These are phyloP conservation scores for Monosporascus ibericus DNA, from an alignment of 2,329 filamentous ascomycete genomes.

Conservation along the genomic window DNA sequence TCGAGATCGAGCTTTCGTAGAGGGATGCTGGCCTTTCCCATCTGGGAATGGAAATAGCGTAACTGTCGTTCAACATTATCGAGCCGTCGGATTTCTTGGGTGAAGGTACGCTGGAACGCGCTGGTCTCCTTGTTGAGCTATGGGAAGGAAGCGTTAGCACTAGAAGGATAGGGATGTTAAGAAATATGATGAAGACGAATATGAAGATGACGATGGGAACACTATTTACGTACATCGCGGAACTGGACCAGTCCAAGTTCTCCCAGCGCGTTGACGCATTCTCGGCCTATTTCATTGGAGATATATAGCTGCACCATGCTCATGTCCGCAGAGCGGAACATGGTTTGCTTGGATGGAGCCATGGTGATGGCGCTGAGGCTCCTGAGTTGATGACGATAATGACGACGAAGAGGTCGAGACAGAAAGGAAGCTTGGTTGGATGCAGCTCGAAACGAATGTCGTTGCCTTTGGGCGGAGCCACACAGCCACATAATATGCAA, in stretches of 20 bases:
- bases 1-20: slow-evolving; percentile 91
- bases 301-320: slow-evolving; percentile 99
- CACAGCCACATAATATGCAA: too few relatives aligned
- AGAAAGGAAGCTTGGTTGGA: too few relatives aligned
- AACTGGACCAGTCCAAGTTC: slow-evolving; percentile 97
- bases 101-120: slow-evolving; percentile 95
- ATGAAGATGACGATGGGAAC: neutral
- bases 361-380: slow-evolving; percentile 36
- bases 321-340: slow-evolving; percentile 99
- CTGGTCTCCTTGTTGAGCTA: slow-evolving; percentile 89
- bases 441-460: too few relatives aligned
- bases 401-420: neutral
- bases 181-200: too few relatives aligned
- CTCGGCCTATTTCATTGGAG: slow-evolving; percentile 95
- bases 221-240: slow-evolving; percentile 71
- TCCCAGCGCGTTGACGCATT: slow-evolving; percentile 92
- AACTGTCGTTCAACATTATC: slow-evolving; percentile 98
- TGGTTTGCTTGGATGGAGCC: slow-evolving; percentile 73
- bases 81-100: slow-evolving; percentile 91
- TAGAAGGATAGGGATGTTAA: too few relatives aligned
- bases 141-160: neutral
- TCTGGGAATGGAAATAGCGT: slow-evolving; percentile 94
- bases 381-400: slow-evolving; percentile 9
- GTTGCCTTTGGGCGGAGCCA: too few relatives aligned
- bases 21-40: slow-evolving; percentile 84